Percentiles rank a stretch among this genome's conserved stretches.
phyloP scores from a whole-genome alignment of 2,329 filamentous ascomycete species.

The Ascochyta lentis region DNA sequence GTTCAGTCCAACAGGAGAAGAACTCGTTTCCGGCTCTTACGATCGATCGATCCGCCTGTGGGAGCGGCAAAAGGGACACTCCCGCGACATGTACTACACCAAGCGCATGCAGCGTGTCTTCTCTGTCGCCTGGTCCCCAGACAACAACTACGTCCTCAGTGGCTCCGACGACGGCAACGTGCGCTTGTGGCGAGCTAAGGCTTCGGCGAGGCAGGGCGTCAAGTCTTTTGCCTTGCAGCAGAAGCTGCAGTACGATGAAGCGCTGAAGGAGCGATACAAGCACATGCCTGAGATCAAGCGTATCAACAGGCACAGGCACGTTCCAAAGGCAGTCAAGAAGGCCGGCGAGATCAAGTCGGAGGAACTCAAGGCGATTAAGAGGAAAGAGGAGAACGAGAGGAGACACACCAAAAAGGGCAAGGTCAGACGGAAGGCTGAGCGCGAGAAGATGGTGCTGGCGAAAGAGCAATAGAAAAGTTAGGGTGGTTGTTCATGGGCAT shows the following conservation, averaged over 20 bases:
- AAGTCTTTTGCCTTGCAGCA: constrained; percentile 85
- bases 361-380: constrained; percentile 86
- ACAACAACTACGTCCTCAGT: constrained; percentile 86
- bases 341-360: constrained; percentile 92
- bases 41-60: constrained; percentile 88
- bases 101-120: constrained; percentile 98
- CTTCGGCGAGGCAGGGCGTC: constrained; percentile 81
- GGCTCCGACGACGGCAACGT: constrained; percentile 95
- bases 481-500: constrained; percentile 31
- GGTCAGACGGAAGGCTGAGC: constrained; percentile 74
- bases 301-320: constrained; percentile 88
- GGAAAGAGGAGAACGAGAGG: constrained; percentile 91
- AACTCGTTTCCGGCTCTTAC: constrained; percentile 88
- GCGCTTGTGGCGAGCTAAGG: constrained; percentile 86
- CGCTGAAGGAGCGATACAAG: constrained; percentile 80
- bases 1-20: constrained; percentile 92
- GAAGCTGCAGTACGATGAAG: constrained; percentile 89
- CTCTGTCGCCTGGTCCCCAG: constrained; percentile 82
- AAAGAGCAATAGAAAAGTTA: constrained; percentile 60
- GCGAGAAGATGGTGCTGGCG: constrained; percentile 91
- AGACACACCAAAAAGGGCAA: constrained; percentile 88
- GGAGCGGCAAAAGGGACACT: constrained; percentile 80
- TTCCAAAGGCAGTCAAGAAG: constrained; percentile 95
- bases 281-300: constrained; percentile 97
- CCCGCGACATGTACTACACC: constrained; percentile 93